A percentile compares a stretch with the other conserved stretches of the same genome.
Conservation (phyloP, 2,329 filamentous ascomycete species). For the Balansia obtecta region DNA sequence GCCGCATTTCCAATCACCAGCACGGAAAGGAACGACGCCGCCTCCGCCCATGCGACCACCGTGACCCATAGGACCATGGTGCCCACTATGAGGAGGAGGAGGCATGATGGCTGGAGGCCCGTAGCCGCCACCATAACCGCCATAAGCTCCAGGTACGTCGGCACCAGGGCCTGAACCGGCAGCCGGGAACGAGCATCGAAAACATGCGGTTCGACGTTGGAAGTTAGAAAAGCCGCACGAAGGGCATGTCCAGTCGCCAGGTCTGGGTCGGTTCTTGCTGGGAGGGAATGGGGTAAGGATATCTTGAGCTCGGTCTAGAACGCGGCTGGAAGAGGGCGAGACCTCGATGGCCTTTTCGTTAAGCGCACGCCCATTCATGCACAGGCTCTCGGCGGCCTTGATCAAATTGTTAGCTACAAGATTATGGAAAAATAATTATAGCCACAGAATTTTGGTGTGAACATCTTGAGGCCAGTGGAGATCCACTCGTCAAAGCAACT, state of each 20-base stretch:
- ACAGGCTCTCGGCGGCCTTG: slow-evolving; percentile 90
- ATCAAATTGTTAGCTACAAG: too few relatives aligned
- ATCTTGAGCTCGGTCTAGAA: slow-evolving; percentile 88
- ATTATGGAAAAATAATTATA: too few relatives aligned
- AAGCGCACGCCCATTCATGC: slow-evolving; percentile 96
- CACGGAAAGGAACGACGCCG: slow-evolving; percentile 88
- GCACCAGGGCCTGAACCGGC: slow-evolving; percentile 67
- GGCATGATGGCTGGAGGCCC: slow-evolving; percentile 71
- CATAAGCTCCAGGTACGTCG: slow-evolving; percentile 42
- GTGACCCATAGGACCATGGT: slow-evolving; percentile 43
- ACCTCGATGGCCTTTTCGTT: slow-evolving; percentile 99
- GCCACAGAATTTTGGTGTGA: not conserved
- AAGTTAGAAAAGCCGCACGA: slow-evolving; percentile 99
- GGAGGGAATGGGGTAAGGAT: slow-evolving; percentile 96
- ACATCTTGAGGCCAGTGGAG: not conserved
- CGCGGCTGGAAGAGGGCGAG: slow-evolving; percentile 90
- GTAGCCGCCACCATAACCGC: slow-evolving; percentile 53
- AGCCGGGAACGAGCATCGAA: slow-evolving; percentile 98
- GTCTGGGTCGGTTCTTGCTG: slow-evolving; percentile 93
- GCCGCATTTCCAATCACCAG: slow-evolving; percentile 97
- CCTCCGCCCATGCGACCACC: slow-evolving; percentile 66
- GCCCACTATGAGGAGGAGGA: slow-evolving; percentile 62
- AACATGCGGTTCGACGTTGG: slow-evolving; percentile 94
- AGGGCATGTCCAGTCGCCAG: slow-evolving; percentile 97
- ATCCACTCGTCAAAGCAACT: slow-evolving; percentile 20